A percentile compares a stretch with the other conserved stretches of the same genome.
These are phyloP conservation scores for Trichocladium uniseriatum DNA, from an alignment of 495 filamentous ascomycete species.

Conservation along the genomic window DNA sequence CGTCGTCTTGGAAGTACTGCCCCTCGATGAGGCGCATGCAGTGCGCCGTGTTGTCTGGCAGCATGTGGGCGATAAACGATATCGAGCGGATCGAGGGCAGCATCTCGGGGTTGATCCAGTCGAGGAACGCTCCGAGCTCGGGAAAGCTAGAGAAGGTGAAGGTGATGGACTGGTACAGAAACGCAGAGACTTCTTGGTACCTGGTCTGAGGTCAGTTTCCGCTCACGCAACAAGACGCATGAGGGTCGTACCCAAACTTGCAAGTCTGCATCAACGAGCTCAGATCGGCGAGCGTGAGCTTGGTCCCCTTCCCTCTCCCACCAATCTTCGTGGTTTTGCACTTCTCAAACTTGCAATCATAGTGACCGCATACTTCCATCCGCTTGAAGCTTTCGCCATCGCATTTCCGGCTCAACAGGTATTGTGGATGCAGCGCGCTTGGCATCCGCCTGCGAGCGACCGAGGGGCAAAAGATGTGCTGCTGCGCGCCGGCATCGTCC, in stretches of 20 bases:
- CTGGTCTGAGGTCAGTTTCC: background rate
- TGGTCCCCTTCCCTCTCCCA: background rate
- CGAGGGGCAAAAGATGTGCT: conserved; percentile 10
- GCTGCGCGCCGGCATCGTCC: conserved; percentile 1
- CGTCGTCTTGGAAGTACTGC: conserved; percentile 5
- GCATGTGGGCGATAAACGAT: conserved; percentile 9
- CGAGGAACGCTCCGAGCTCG: conserved; percentile 4
- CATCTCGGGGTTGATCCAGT: background rate
- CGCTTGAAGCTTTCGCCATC: background rate
- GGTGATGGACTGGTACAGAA: conserved; percentile 5
- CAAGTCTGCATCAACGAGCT: conserved; percentile 5
- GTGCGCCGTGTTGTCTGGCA: background rate
- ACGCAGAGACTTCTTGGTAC: conserved; percentile 12
- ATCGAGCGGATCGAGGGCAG: conserved; percentile 3
- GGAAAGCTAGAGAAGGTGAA: conserved; percentile 12
- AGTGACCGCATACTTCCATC: conserved; percentile 5
- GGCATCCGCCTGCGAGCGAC: background rate
- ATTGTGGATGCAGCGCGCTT: conserved; percentile 1
- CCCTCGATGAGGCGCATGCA: conserved; percentile 7
- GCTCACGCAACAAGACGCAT: background rate
- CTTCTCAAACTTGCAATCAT: conserved; percentile 4
- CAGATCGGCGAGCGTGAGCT: background rate
- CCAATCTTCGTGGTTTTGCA: no score
- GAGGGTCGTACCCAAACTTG: conserved; percentile 6
- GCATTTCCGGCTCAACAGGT: background rate